Evolutionary conservation across 78 protist species (phyloP).

Genomic region (Dictyostelium citrinum): DNA sequence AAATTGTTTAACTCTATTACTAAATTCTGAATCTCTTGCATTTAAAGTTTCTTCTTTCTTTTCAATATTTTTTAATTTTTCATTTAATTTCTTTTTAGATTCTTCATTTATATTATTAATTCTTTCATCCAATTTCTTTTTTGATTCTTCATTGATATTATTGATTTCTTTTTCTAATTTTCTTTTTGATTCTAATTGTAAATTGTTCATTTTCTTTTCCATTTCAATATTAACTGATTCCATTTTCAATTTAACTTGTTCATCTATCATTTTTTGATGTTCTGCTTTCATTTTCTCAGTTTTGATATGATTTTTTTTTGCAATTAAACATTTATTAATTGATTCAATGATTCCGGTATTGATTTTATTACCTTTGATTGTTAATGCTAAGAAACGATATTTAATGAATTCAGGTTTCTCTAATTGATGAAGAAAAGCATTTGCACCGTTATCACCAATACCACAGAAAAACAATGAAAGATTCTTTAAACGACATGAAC

Average conservation of each 20-base stretch:
- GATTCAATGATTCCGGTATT: neutral
- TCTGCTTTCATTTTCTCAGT: neutral
- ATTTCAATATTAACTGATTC: conserved; percentile 5
- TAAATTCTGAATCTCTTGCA: neutral
- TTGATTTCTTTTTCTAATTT: conserved; percentile 13
- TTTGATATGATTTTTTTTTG: conserved; percentile 5
- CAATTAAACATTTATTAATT: neutral
- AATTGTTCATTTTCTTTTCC: conserved; percentile 23
- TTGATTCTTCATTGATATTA: conserved; percentile 4
- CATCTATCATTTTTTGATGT: conserved; percentile 31
- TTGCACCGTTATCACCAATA: conserved; percentile 41
- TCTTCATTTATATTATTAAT: conserved; percentile 19
- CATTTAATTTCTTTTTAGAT: conserved; percentile 7
- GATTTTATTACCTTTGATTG: conserved; percentile 55
- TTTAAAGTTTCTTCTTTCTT: conserved; percentile 29
- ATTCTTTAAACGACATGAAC: neutral
- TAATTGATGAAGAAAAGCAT: neutral
- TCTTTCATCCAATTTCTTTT: conserved; percentile 22
- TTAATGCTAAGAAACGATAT: conserved; percentile 2
- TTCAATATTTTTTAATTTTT: conserved; percentile 26
- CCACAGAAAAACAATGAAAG: conserved; percentile 26
- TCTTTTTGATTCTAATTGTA: conserved; percentile 9
- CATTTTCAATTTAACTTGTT: conserved; percentile 31
- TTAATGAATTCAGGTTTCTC: neutral
- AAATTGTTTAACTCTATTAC: conserved; percentile 24